phyloP scores from a whole-genome alignment of 441 rosid genomes.

The Syzygium malaccense region DNA sequence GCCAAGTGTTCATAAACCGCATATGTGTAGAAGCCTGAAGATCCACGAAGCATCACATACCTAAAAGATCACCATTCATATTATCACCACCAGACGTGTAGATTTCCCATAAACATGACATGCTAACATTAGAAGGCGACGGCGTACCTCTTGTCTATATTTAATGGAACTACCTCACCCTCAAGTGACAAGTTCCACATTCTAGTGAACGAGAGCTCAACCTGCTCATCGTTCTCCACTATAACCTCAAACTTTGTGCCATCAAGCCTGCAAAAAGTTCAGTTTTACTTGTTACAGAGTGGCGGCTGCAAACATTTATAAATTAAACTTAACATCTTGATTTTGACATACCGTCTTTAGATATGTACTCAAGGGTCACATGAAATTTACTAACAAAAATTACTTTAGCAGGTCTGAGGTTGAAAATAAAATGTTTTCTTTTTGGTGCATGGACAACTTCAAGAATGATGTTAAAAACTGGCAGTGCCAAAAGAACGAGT shows the following conservation, averaged over 20 bases:
- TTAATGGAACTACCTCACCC: neutral
- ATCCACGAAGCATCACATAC: slow-evolving; percentile 5
- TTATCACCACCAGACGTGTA: neutral
- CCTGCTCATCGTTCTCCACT: slow-evolving; percentile 5
- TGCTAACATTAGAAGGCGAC: neutral
- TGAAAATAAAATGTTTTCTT: neutral
- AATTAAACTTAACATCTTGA: neutral
- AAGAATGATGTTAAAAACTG: neutral
- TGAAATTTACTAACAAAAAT: neutral
- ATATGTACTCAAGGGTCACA: neutral
- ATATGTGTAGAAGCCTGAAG: slow-evolving; percentile 10
- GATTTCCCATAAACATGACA: neutral
- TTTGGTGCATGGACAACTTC: neutral
- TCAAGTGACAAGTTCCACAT: slow-evolving; percentile 3
- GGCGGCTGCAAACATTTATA: neutral
- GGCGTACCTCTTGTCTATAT: slow-evolving; percentile 7
- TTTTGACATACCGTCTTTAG: neutral
- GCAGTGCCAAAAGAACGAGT: neutral
- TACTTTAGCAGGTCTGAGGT: neutral
- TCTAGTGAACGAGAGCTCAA: slow-evolving; percentile 7
- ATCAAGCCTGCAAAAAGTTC: slow-evolving; percentile 2
- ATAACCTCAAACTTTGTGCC: slow-evolving; percentile 6
- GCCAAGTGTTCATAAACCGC: neutral
- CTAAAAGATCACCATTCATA: neutral
- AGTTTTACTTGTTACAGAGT: neutral